Evolutionary conservation across 2,329 filamentous ascomycete genomes (phyloP).

Genomic region (Hirsutella thompsonii): DNA sequence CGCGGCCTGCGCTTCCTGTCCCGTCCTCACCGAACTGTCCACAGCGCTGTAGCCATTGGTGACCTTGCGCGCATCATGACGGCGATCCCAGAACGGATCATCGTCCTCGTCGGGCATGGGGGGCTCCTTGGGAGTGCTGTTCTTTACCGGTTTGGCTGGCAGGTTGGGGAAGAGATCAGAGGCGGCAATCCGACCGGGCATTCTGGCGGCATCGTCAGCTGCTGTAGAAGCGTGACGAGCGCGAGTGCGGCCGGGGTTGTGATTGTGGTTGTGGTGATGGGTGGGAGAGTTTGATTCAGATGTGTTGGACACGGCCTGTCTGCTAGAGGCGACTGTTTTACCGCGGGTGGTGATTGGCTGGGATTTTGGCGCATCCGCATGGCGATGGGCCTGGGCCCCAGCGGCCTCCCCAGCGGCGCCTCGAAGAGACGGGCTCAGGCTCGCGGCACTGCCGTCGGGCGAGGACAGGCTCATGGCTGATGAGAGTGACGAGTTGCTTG

Average conservation of each 20-base stretch:
- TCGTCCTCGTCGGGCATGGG: constrained; percentile 16
- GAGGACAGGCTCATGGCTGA: constrained; percentile 25
- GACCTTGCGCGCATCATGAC: constrained; percentile 23
- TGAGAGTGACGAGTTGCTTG: constrained; percentile 30
- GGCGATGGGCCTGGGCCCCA: constrained; percentile 14
- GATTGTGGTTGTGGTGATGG: constrained; percentile 2
- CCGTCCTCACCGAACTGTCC: constrained; percentile 26
- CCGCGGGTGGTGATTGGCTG: constrained; percentile 22
- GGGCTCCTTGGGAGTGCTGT: constrained; percentile 11
- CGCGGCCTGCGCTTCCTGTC: constrained; percentile 11
- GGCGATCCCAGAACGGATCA: constrained; percentile 19
- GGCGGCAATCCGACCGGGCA: constrained; percentile 25
- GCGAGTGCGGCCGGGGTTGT: constrained; percentile 3
- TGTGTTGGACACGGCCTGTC: constrained; percentile 21
- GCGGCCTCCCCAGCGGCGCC: constrained; percentile 7
- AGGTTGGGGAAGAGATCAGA: constrained; percentile 19
- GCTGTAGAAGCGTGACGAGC: constrained; percentile 7
- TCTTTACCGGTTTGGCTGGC: constrained; percentile 15
- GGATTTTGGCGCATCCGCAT: constrained; percentile 21
- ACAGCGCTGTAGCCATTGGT: constrained; percentile 21
- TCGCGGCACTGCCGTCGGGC: constrained; percentile 14
- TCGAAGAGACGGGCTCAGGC: constrained; percentile 15
- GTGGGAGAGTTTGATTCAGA: constrained; percentile 21
- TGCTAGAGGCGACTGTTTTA: constrained; percentile 22
- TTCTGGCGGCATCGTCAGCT: constrained; percentile 22